Base-by-base conservation (phyloP, 2,329 filamentous ascomycete species). In the Arthrobotrys conoides region DNA sequence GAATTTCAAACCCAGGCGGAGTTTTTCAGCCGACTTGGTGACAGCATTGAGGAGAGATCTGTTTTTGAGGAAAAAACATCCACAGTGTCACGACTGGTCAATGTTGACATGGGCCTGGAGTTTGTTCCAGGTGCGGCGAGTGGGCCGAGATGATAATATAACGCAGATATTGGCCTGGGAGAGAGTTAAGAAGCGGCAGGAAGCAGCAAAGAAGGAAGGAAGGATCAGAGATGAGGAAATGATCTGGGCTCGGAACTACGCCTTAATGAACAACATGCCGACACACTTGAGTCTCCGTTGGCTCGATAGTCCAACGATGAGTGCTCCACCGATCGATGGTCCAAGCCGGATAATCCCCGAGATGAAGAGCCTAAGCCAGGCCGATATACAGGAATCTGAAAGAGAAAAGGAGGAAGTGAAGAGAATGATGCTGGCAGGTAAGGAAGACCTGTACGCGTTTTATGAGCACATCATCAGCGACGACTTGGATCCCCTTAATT, bases 401-500 rank as follows among this genome's bases (percentile, higher is more conserved):
- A 57, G 5, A 10, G 61, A 65, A 65, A 49, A 66, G 24, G 69
- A 72, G 27, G 63, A 48, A 22, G 57, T 38, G 57, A 57, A 30
- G 20, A 44, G 10, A 44, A 57, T 24, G 65, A 27, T 55, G 65
- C 72, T 59, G 66, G 66, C 72, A 76, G 72, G 72, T 76, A 71
- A 71, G 65, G 57, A 61, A 61, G 59, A 76, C 66, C 66, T 70
- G 66, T 76, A 66, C 66, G 72, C 72, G 22, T 70, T 76, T 67
- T 70, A 76, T 64, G 72, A 76, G 46, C 65, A 70, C 36, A 71
- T 76, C 65, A 67, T 76, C 57, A 61, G 38, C 59, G 57, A 66
- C 57, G 72, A 76, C 51, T 51, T 76, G 65, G 65, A 57, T 46
- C 48, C 24, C 22, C 59, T 68, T 57, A 48, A 59, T 27, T 66